These are phyloP conservation scores for Macrolepiota fuliginosa DNA, from an alignment of 768 basidiomycete species.

Conservation along the genomic window DNA sequence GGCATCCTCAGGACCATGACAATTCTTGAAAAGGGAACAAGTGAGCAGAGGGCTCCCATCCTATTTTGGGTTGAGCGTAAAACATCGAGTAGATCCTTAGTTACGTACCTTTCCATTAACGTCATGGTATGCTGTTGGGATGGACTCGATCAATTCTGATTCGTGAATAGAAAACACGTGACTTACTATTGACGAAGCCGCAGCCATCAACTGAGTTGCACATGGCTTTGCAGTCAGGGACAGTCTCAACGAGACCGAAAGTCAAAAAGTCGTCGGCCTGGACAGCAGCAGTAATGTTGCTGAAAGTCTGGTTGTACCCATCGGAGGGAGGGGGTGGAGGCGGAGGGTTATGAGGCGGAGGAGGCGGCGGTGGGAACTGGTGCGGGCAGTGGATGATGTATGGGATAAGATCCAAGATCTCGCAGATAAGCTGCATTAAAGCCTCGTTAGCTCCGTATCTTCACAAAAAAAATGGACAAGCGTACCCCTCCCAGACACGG, in stretches of 20 bases:
- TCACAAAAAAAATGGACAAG: conserved; percentile 16
- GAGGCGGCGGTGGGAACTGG: conserved; percentile 25
- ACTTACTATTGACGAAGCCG: conserved; percentile 31
- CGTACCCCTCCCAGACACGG: conserved; percentile 23
- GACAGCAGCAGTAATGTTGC: conserved; percentile 27
- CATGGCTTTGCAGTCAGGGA: conserved; percentile 30
- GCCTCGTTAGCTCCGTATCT: conserved; percentile 14
- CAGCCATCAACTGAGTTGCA: conserved; percentile 29
- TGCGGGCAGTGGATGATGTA: conserved; percentile 32
- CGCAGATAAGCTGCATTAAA: conserved; percentile 4
- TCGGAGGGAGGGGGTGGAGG: conserved; percentile 20
- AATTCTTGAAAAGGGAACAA: conserved; percentile 30
- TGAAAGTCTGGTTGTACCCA: conserved; percentile 25
- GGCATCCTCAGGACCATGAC: conserved; percentile 25
- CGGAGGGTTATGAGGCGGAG: conserved; percentile 15
- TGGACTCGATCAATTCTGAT: neutral
- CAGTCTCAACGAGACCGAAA: conserved; percentile 31
- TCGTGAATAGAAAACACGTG: neutral
- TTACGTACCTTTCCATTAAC: conserved; percentile 32
- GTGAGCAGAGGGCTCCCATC: conserved; percentile 33
- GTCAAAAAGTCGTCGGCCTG: conserved; percentile 34
- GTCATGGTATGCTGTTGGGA: conserved; percentile 30
- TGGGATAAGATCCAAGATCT: conserved; percentile 17
- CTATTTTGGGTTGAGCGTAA: conserved; percentile 15
- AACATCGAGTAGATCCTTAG: neutral